Base-by-base conservation (phyloP, 148 eudicot species). In the Rhododendron molle region DNA sequence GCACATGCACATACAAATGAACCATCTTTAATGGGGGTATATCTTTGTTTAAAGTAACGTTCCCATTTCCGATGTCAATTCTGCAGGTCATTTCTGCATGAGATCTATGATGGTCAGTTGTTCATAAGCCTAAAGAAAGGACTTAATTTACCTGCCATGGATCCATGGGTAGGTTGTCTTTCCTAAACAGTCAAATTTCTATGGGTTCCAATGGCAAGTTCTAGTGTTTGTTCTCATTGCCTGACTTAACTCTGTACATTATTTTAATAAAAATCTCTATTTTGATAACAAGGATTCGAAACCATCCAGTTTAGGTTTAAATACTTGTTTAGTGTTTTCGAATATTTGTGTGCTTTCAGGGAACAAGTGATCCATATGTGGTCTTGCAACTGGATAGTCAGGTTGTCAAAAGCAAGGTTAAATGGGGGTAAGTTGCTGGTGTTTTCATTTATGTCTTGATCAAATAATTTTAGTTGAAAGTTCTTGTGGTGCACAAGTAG, bases 331-430 rank as follows among this genome's bases (percentile, higher is more conserved):
- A 56, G 30, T 74, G 54, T 76, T 76, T 76, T 83, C 20, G 0
- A 78, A 40, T 40, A 38, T 83, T 26, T 76, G 21, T 88, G 71
- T 85, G 52, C 81, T 88, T 90, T 81, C 92, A 96, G 99, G 99
- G 99, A 87, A 97, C 98, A 62, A 97, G 99, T 86, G 98, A 97
- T 91, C 99, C 99, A 34, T 97, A 97, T 89, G 95, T 95, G 73
- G 91, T 97, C 81, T 85, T 97, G 87, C 94, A 97, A 85, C 85
- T 92, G 88, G 96, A 92, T 74, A 89, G 94, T 88, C 99, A 97
- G 91, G 90, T 92, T 77, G 90, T 92, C 82, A 97, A 94, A 90
- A 97, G 98, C 92, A 93, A 93, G 81, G 88, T 88, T 49, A 97
- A 93, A 90, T 97, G 99, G 99, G 99, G 95, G 99, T 95, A 90